A percentile compares a stretch with the other conserved stretches of the same genome.
Evolutionary conservation across 345 rosid species (phyloP).

Genomic region (Populus pruinosa): DNA sequence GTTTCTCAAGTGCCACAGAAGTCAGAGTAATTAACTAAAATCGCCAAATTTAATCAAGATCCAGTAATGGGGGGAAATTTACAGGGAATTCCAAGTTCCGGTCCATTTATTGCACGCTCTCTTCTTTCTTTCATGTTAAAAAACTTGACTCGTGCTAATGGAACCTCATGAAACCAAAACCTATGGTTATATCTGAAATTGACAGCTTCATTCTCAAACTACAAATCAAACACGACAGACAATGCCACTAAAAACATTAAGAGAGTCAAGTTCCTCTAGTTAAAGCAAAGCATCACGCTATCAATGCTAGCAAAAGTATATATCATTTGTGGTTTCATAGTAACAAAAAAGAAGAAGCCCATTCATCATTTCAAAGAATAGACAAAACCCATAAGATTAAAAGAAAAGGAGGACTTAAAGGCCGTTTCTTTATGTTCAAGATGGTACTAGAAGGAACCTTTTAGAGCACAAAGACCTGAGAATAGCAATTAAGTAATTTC

Average conservation of each 20-base stretch:
- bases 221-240: not conserved
- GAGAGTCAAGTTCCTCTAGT: not conserved
- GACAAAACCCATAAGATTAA: not conserved
- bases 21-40: not conserved
- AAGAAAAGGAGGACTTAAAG: too few relatives aligned
- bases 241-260: not conserved
- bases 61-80: not conserved
- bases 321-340: too few relatives aligned
- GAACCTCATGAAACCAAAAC: not conserved
- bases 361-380: not conserved
- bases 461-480: too few relatives aligned
- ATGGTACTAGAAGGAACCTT: too few relatives aligned
- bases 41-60: not conserved
- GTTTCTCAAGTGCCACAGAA: not conserved
- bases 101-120: not conserved
- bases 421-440: too few relatives aligned
- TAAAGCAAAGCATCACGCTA: not conserved
- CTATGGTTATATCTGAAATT: not conserved
- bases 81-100: not conserved
- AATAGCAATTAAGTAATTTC: not conserved
- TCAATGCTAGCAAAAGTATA: not conserved
- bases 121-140: not conserved
- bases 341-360: not conserved
- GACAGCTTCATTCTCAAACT: too few relatives aligned
- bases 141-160: not conserved